phyloP scores from a whole-genome alignment of 768 basidiomycete genomes.

The Sporobolomyces pararoseus region DNA sequence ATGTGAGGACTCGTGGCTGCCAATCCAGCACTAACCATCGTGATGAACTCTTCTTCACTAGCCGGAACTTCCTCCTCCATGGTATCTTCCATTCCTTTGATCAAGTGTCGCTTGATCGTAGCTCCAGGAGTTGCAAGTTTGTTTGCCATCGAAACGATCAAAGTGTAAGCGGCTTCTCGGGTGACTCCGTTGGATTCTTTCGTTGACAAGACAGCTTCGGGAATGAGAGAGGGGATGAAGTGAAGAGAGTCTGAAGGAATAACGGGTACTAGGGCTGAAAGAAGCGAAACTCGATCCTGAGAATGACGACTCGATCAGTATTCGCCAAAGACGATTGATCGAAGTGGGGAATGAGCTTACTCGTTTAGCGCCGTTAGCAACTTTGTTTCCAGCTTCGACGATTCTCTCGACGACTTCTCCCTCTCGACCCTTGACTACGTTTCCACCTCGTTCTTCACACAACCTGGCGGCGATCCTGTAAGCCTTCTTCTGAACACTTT shows the following conservation, averaged over 20 bases:
- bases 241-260: constrained; percentile 72
- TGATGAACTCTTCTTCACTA: constrained; percentile 73
- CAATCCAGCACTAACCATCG: constrained; percentile 91
- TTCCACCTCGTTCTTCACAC: constrained; percentile 53
- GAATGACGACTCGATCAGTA: not conserved
- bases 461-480: constrained; percentile 81
- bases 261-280: constrained; percentile 63
- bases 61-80: constrained; percentile 58
- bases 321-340: no score
- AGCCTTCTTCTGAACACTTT: constrained; percentile 88
- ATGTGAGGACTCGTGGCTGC: constrained; percentile 92
- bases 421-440: constrained; percentile 54
- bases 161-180: constrained; percentile 79
- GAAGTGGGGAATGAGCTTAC: constrained; percentile 49
- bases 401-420: constrained; percentile 64
- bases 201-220: constrained; percentile 89
- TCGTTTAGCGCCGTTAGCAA: constrained; percentile 82
- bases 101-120: constrained; percentile 66
- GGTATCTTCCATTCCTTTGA: constrained; percentile 70
- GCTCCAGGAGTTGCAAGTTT: constrained; percentile 82
- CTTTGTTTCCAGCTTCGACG: constrained; percentile 61
- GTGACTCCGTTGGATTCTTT: constrained; percentile 96
- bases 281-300: constrained; percentile 76
- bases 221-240: constrained; percentile 79
- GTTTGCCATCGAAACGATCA: constrained; percentile 82